These are phyloP conservation scores for Ulvella scutata DNA, from an alignment of 139 green algal genomes.

Conservation along the genomic window DNA sequence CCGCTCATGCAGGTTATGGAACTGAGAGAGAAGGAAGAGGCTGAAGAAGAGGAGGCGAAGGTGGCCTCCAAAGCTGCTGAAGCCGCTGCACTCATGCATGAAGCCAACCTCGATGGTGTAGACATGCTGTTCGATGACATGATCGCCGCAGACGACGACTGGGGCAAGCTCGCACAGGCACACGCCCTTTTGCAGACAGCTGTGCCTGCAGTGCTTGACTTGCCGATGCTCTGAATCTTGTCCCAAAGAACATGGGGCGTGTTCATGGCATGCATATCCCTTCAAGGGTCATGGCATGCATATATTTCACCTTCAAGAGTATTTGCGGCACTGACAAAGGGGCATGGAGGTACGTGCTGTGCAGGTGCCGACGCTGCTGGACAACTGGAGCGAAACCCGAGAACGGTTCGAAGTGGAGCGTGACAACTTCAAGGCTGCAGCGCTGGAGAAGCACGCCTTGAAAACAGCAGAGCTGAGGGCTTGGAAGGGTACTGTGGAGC, in stretches of 20 bases:
- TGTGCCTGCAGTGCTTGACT: no score
- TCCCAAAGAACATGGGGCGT: no score
- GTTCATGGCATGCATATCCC: no score
- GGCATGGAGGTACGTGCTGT: neutral
- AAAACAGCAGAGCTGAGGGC: neutral
- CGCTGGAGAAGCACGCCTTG: neutral
- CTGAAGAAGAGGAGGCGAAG: constrained; percentile 29
- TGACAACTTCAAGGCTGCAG: constrained; percentile 54
- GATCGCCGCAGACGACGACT: constrained; percentile 10
- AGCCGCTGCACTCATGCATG: constrained; percentile 29
- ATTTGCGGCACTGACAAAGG: no score
- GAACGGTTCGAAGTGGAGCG: constrained; percentile 41
- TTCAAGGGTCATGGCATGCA: no score
- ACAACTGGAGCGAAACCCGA: constrained; percentile 43
- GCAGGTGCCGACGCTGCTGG: constrained; percentile 34
- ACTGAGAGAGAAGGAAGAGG: constrained; percentile 49
- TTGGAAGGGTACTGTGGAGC: neutral
- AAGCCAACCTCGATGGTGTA: constrained; percentile 53
- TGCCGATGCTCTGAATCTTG: no score
- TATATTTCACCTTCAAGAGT: no score
- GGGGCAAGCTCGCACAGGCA: neutral
- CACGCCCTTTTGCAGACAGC: no score
- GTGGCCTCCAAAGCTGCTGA: constrained; percentile 21
- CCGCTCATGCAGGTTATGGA: constrained; percentile 75
- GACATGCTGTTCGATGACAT: constrained; percentile 56